A percentile compares a stretch with the other conserved stretches of the same genome.
Conservation (phyloP, 164 flowering plant species). For the Saururus chinensis region DNA sequence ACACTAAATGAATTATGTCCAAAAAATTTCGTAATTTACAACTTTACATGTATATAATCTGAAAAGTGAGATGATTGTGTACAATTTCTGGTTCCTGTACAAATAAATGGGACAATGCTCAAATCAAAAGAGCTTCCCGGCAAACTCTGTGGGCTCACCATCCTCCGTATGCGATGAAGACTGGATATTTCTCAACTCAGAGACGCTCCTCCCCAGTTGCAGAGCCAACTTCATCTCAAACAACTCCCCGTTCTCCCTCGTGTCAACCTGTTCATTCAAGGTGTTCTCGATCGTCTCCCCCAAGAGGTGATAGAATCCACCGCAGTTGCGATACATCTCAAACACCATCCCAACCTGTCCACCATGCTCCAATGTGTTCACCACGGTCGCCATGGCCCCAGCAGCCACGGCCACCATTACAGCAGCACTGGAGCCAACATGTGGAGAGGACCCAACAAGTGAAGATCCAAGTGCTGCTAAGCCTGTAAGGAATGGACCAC, state of each 20-base stretch:
- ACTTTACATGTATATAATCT: no score
- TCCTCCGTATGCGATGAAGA: background rate
- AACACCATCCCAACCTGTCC: conserved; percentile 62
- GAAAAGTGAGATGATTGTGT: background rate
- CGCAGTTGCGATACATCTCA: conserved; percentile 41
- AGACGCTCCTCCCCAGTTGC: conserved; percentile 37
- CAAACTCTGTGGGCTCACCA: conserved; percentile 23
- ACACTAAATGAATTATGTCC: no score
- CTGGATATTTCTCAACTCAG: conserved; percentile 29
- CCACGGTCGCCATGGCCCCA: conserved; percentile 44
- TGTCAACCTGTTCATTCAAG: conserved; percentile 16
- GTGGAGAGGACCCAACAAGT: conserved; percentile 8
- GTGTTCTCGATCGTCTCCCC: conserved; percentile 26
- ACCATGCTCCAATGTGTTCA: conserved; percentile 49
- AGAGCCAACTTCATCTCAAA: conserved; percentile 48
- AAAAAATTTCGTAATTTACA: no score
- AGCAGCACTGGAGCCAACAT: background rate
- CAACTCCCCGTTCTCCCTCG: conserved; percentile 46
- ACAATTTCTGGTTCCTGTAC: background rate
- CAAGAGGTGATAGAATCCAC: conserved; percentile 25
- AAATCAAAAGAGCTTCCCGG: conserved; percentile 38
- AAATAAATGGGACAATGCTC: no score
- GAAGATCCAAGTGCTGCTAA: conserved; percentile 26
- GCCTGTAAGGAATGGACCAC: conserved; percentile 26
- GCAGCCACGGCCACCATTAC: conserved; percentile 20